Evolutionary conservation across 148 eudicot genomes (phyloP), one percentile per base, ranked within the genome.

Genomic region (Amaranthus hypochondriacus): DNA sequence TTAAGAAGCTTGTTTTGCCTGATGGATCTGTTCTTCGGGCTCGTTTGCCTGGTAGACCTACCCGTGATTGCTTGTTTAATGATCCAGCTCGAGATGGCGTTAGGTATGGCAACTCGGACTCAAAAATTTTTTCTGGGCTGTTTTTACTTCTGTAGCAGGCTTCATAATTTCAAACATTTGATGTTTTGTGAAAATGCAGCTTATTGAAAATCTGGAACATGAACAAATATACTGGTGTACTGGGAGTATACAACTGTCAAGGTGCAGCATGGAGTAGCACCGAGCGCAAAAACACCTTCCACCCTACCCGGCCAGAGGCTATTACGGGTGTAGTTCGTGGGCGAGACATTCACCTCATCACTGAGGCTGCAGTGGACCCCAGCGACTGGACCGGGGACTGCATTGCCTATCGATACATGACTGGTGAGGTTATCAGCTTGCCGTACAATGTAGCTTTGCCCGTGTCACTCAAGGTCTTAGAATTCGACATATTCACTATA

Each of bases 171-270:
- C 4, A 43, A 39, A 71, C 44, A 44, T 51, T 7, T 70, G 10
- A 51, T 28, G 54, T 64, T 1, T 0, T 28, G 28, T 46, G 56
- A 52, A 58, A 48, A 74, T 84, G 77, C 86, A 90, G 93, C 84
- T 80, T 92, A 75, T 80, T 95, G 86, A 95, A 95, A 87, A 92
- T 95, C 73, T 95, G 98, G 98, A 95, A 88, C 88, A 92, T 95
- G 89, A 95, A 92, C 84, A 92, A 95, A 85, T 78, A 90, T 88
- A 92, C 92, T 43, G 99, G 97, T 50, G 96, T 92, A 6, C 81
- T 95, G 5, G 98, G 96, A 54, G 88, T 95, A 46, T 95, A 92
- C 90, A 95, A 95, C 77, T 95, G 99, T 88, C 99, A 92, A 83
- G 99, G 97, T n/a, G 99, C 97, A 55, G 97, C 99, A 57, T 95